phyloP scores from a whole-genome alignment of 2,329 filamentous ascomycete genomes.

The Diaporthe capsici region DNA sequence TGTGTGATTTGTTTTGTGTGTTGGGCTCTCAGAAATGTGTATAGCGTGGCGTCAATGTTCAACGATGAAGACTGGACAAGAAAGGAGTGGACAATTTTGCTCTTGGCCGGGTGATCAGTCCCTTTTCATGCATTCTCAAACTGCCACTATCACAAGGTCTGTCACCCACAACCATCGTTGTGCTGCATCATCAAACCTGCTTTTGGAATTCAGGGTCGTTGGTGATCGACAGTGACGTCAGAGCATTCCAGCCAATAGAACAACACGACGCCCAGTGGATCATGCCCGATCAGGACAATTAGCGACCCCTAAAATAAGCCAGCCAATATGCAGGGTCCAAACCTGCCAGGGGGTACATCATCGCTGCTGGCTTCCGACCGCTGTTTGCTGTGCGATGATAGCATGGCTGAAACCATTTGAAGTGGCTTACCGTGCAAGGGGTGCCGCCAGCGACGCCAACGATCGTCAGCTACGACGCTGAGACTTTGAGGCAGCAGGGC shows the following conservation, averaged over 20 bases:
- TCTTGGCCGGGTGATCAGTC: not conserved
- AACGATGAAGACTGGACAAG: not conserved
- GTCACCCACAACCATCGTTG: not conserved
- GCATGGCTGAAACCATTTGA: constrained; percentile 28
- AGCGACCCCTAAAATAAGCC: constrained; percentile 39
- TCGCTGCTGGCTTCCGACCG: constrained; percentile 29
- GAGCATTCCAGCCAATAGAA: constrained; percentile 44
- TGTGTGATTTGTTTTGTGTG: constrained; percentile 3
- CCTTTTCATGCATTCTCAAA: constrained; percentile 37
- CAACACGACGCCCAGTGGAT: constrained; percentile 37
- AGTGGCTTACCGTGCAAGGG: constrained; percentile 25
- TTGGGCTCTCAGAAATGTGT: not conserved
- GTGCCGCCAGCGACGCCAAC: constrained; percentile 20
- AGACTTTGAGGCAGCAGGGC: constrained; percentile 23
- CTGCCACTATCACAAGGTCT: constrained; percentile 2
- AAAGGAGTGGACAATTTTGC: not conserved
- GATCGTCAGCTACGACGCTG: constrained; percentile 29
- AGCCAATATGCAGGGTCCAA: constrained; percentile 45
- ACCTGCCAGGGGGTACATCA: constrained; percentile 41
- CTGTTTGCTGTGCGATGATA: constrained; percentile 29
- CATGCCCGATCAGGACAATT: constrained; percentile 25
- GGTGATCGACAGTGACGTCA: constrained; percentile 46
- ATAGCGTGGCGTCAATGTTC: not conserved
- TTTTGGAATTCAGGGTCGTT: constrained; percentile 31
- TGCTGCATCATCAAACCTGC: constrained; percentile 37